Percentiles rank a stretch among this genome's conserved stretches.
Evolutionary conservation across 2,329 filamentous ascomycete species (phyloP).

Genomic region (Teratosphaeria destructans): DNA sequence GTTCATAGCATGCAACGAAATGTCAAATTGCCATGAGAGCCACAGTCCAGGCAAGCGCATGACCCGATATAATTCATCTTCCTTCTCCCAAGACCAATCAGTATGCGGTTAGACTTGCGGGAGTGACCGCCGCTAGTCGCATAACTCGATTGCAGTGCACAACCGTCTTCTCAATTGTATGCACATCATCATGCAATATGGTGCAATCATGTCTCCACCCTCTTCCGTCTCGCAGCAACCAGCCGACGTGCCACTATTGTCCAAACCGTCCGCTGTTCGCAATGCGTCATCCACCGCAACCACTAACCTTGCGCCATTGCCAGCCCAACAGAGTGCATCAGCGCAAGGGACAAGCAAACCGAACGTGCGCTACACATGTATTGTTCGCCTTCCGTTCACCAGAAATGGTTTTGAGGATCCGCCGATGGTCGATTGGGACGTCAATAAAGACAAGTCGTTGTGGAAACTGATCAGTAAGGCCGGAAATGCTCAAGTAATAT

Average conservation of each 20-base stretch:
- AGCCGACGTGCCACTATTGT: neutral
- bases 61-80: neutral
- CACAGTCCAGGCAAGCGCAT: neutral
- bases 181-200: neutral
- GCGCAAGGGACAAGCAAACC: neutral
- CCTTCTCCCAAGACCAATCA: neutral
- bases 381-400: conserved; percentile 81
- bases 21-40: neutral
- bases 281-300: conserved; percentile 1
- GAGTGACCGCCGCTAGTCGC: neutral
- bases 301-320: neutral
- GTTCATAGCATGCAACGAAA: conserved; percentile 4
- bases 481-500: conserved; percentile 50
- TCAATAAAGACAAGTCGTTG: conserved; percentile 71
- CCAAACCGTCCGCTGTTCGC: neutral
- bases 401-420: conserved; percentile 85
- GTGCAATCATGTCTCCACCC: neutral
- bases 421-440: conserved; percentile 78
- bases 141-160: neutral
- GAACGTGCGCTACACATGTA: conserved; percentile 52
- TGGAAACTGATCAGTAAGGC: conserved; percentile 84
- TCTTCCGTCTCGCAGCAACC: neutral
- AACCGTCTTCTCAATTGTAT: neutral
- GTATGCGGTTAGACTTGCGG: neutral
- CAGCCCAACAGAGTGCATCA: neutral